Evolutionary conservation across 306 rosid genomes (phyloP).

Genomic region (Cucumis sativus): DNA sequence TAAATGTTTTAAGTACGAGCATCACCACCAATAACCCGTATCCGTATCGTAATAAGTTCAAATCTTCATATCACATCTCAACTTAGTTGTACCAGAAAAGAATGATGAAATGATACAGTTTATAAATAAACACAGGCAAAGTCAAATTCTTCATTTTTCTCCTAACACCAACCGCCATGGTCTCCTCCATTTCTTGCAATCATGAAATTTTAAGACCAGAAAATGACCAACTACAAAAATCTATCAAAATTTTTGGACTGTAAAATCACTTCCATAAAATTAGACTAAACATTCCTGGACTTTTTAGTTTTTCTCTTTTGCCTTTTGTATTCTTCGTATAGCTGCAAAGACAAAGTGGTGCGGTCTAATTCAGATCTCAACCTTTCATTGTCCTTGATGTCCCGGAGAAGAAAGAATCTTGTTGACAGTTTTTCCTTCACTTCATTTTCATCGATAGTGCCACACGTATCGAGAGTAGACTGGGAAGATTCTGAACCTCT

Average conservation of each 20-base stretch:
- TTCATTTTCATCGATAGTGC: slow-evolving; percentile 39
- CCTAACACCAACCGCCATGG: no score
- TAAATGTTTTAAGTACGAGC: no score
- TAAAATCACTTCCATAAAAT: no score
- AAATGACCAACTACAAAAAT: background rate
- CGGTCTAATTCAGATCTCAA: slow-evolving; percentile 54
- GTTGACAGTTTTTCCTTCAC: slow-evolving; percentile 42
- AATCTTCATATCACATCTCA: no score
- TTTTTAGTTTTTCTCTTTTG: slow-evolving; percentile 30
- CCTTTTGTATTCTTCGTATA: slow-evolving; percentile 53
- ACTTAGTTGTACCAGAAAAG: no score
- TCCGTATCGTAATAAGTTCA: no score
- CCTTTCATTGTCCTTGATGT: slow-evolving; percentile 62
- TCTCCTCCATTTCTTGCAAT: background rate
- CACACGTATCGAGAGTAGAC: slow-evolving; percentile 9
- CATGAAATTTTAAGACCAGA: background rate
- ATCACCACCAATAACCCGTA: no score
- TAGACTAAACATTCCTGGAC: background rate
- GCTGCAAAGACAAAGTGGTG: slow-evolving; percentile 33
- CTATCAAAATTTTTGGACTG: background rate
- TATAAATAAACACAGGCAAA: no score
- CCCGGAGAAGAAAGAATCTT: slow-evolving; percentile 52
- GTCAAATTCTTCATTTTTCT: no score
- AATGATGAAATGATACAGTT: no score
- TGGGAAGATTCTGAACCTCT: slow-evolving; percentile 22